phyloP scores from a whole-genome alignment of 371 early-diverging fungal species.

The Haplosporangium sp. region DNA sequence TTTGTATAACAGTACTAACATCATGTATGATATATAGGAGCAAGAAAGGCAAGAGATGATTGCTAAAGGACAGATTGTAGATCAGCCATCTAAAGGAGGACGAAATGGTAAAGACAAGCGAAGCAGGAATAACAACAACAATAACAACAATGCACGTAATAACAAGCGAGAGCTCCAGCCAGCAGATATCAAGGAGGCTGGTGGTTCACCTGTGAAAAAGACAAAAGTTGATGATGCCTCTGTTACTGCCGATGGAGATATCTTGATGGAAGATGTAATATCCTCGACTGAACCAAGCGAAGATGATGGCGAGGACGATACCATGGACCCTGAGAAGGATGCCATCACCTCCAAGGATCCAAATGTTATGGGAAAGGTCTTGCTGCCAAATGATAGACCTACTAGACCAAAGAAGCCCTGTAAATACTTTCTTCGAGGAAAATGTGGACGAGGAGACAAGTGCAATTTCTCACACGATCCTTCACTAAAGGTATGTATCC shows the following conservation, averaged over 20 bases:
- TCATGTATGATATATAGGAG: conserved; percentile 11
- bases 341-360: conserved; percentile 71
- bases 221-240: conserved; percentile 8
- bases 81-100: conserved; percentile 6
- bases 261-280: neutral
- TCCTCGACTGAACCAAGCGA: conserved; percentile 18
- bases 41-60: conserved; percentile 50
- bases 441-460: conserved; percentile 60
- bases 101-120: conserved; percentile 6
- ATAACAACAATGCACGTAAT: conserved; percentile 12
- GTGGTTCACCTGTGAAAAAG: conserved; percentile 6
- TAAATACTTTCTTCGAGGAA: conserved; percentile 61
- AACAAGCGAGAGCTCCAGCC: conserved; percentile 9
- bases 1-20: too few species aligned
- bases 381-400: conserved; percentile 47
- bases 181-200: neutral
- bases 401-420: conserved; percentile 48
- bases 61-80: conserved; percentile 46
- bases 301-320: conserved; percentile 43
- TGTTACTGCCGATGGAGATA: neutral
- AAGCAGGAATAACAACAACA: neutral
- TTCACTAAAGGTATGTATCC: conserved; percentile 23
- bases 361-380: conserved; percentile 56
- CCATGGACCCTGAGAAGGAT: conserved; percentile 65
- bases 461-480: conserved; percentile 66